Evolutionary conservation across 441 rosid genomes (phyloP).

Genomic region (Pelargonium citronellum): DNA sequence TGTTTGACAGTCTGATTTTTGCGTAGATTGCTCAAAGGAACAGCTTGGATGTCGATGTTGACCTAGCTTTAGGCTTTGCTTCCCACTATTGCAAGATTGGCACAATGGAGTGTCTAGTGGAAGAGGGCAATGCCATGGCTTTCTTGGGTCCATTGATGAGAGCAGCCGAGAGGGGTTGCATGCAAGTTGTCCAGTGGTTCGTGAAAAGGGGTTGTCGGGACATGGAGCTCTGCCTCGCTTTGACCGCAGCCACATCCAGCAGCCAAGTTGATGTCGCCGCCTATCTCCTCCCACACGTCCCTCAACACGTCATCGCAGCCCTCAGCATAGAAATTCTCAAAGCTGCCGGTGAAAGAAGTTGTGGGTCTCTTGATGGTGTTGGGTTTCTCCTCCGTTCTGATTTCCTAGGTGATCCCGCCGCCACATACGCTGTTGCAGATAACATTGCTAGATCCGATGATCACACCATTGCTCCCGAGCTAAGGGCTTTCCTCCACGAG

Average conservation of each 20-base stretch:
- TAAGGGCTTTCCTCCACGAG: constrained; percentile 63
- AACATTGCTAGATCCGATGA: constrained; percentile 75
- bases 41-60: constrained; percentile 91
- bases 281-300: constrained; percentile 78
- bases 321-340: constrained; percentile 82
- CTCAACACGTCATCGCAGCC: constrained; percentile 70
- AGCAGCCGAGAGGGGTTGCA: constrained; percentile 86
- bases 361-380: constrained; percentile 79
- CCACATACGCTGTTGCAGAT: constrained; percentile 74
- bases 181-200: constrained; percentile 90
- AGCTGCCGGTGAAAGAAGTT: constrained; percentile 90
- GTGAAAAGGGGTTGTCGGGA: constrained; percentile 70
- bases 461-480: constrained; percentile 62
- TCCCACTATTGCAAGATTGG: constrained; percentile 82
- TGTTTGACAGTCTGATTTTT: constrained; percentile 12
- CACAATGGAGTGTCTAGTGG: constrained; percentile 92
- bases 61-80: constrained; percentile 83
- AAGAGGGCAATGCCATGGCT: constrained; percentile 83
- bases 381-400: constrained; percentile 78
- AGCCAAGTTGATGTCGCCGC: constrained; percentile 71
- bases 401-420: constrained; percentile 71
- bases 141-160: constrained; percentile 89
- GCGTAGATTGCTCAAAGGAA: constrained; percentile 84
- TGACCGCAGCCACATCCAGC: constrained; percentile 82
- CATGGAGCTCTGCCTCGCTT: constrained; percentile 88